Evolutionary conservation across 1,139 yeast genomes (phyloP), one percentile per base, ranked within the genome.

Genomic region (Hyphopichia burtonii): DNA sequence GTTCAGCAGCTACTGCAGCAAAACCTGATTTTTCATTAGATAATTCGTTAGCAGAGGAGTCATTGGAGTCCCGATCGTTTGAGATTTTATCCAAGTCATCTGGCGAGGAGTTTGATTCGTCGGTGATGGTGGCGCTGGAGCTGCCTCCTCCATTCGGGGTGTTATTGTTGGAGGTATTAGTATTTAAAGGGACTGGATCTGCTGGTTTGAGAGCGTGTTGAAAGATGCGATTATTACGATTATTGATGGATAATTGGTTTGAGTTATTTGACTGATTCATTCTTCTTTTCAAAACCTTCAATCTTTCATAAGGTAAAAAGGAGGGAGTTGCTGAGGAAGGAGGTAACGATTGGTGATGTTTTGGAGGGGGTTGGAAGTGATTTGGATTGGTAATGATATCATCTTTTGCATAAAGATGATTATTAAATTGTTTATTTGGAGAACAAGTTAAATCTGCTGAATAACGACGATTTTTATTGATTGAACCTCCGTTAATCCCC

Each of bases 291-390:
- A 62, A 43, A 4, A 59, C 63, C 42, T 63, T 60, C 30, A 62
- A 42, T 19, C 68, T 45, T 44, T 63, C 67, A 36, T 41, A 53
- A 3, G 68, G 68, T 31, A 62, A 34, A 40, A 63, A 63, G 10
- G 45, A 23, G n/a, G 33, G 10, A 9, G 14, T 12, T 12, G 25
- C 2, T 5, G 31, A 16, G 23, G 16, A 25, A 20, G 34, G 3
- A n/a, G 34, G 20, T 16, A 11, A 16, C 5, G 34, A 16, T 16
- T 38, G 41, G 28, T 38, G 41, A 34, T 38, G 41, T 33, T 38
- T 38, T 14, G 33, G 15, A 18, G 41, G 41, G 18, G 41, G 41
- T 28, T 34, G 37, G 2, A 38, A 27, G 14, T 31, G 23, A 34
- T 38, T 38, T 14, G 41, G 41, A 18, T 38, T 38, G 15, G 30